Percentiles rank a stretch among this genome's conserved stretches.
Evolutionary conservation across 2,329 filamentous ascomycete species (phyloP).

Genomic region (Nothophaeocryptopus gaeumannii): DNA sequence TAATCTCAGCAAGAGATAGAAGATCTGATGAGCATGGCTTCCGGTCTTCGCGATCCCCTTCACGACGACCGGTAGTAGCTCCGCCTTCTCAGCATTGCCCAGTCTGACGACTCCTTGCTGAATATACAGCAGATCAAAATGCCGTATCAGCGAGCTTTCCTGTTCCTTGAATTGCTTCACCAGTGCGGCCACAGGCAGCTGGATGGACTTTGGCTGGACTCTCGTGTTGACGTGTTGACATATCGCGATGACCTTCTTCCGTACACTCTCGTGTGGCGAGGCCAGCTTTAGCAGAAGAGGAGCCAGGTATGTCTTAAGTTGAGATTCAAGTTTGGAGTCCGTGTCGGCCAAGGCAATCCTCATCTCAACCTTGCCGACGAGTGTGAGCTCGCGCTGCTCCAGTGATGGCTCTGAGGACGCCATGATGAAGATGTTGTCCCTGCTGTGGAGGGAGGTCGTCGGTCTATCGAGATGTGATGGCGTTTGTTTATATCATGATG

Average conservation of each 20-base stretch:
- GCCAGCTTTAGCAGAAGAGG: conserved; percentile 82
- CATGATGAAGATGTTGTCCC: neutral
- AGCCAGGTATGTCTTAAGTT: conserved; percentile 75
- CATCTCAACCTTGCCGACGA: conserved; percentile 83
- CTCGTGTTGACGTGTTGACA: conserved; percentile 70
- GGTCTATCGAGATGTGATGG: neutral
- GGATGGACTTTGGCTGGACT: conserved; percentile 60
- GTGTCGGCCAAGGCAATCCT: conserved; percentile 78
- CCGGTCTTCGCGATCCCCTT: conserved; percentile 62
- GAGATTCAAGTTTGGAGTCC: conserved; percentile 74
- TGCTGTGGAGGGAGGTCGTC: neutral
- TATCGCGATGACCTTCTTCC: conserved; percentile 71
- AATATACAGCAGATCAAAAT: conserved; percentile 85
- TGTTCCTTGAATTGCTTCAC: conserved; percentile 86
- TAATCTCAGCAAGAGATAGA: conserved; percentile 77
- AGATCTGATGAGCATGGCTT: conserved; percentile 62
- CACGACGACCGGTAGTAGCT: conserved; percentile 68
- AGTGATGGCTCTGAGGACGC: conserved; percentile 19
- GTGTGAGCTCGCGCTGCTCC: conserved; percentile 72
- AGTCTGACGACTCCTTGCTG: conserved; percentile 74
- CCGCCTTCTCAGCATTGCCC: conserved; percentile 61
- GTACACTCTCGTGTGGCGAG: conserved; percentile 75
- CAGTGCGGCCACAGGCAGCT: conserved; percentile 79
- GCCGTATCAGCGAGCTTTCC: conserved; percentile 69
- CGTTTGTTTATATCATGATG: conserved; percentile 8